A percentile compares a stretch with the other conserved stretches of the same genome.
Evolutionary conservation across 164 flowering plant genomes (phyloP).

Genomic region (Paratinospora sagittata): DNA sequence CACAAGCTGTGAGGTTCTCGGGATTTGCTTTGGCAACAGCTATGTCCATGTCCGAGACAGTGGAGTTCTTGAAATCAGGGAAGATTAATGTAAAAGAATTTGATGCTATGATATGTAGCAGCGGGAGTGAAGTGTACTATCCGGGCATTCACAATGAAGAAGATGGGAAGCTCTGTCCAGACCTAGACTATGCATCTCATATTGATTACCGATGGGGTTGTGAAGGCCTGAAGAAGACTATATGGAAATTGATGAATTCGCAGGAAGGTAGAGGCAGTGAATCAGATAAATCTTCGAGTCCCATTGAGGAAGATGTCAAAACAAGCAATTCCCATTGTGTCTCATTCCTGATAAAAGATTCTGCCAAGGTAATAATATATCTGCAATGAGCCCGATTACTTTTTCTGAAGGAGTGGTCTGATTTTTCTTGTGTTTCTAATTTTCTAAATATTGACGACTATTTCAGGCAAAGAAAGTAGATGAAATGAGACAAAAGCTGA

Average conservation of each 20-base stretch:
- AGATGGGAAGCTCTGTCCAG: slow-evolving; percentile 51
- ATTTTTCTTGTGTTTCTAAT: slow-evolving; percentile 1
- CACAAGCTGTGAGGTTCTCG: slow-evolving; percentile 42
- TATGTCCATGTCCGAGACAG: slow-evolving; percentile 65
- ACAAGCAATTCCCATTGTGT: slow-evolving; percentile 70
- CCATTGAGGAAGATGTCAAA: slow-evolving; percentile 55
- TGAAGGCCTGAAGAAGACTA: slow-evolving; percentile 78
- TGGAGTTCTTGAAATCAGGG: slow-evolving; percentile 51
- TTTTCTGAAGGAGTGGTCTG: neutral
- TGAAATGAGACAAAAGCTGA: slow-evolving; percentile 86
- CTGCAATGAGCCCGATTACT: neutral
- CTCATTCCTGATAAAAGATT: slow-evolving; percentile 59
- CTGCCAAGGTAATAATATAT: slow-evolving; percentile 45
- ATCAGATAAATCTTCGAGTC: slow-evolving; percentile 16
- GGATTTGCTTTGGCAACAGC: slow-evolving; percentile 85
- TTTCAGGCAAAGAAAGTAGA: slow-evolving; percentile 71
- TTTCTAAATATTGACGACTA: neutral
- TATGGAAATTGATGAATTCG: slow-evolving; percentile 65
- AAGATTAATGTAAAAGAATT: slow-evolving; percentile 61
- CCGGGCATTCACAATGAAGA: slow-evolving; percentile 57
- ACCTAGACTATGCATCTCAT: slow-evolving; percentile 77
- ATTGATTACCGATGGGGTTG: slow-evolving; percentile 90
- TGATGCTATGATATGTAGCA: slow-evolving; percentile 84
- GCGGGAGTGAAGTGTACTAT: slow-evolving; percentile 90
- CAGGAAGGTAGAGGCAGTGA: slow-evolving; percentile 32